These are phyloP conservation scores for Thymus quinquecostatus DNA, from an alignment of 257 asterid species.

Conservation along the genomic window DNA sequence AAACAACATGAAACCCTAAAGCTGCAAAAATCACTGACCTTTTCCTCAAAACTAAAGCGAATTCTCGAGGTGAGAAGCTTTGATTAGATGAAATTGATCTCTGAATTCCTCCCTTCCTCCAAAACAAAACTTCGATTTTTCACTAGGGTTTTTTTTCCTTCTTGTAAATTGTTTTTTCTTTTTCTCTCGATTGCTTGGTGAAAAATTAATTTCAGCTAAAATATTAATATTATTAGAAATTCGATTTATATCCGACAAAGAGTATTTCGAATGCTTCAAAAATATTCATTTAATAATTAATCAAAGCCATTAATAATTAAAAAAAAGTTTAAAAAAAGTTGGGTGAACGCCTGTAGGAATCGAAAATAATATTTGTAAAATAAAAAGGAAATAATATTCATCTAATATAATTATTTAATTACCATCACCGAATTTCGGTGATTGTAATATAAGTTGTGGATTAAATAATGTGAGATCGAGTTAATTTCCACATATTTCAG, in stretches of 20 bases:
- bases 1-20: constrained; percentile 36
- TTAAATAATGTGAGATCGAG: background rate
- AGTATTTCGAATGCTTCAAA: constrained; percentile 41
- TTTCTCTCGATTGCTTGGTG: constrained; percentile 44
- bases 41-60: constrained; percentile 41
- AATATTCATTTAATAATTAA: constrained; percentile 30
- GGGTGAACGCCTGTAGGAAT: no score
- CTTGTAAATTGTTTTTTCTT: constrained; percentile 22
- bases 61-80: constrained; percentile 28
- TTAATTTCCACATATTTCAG: no score
- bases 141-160: constrained; percentile 63
- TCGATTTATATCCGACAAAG: constrained; percentile 38
- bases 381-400: no score
- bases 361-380: no score
- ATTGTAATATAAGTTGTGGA: background rate
- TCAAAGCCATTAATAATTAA: constrained; percentile 39
- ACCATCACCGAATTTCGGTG: background rate
- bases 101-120: constrained; percentile 25
- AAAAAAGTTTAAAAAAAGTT: background rate
- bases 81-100: constrained; percentile 39
- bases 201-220: constrained; percentile 35
- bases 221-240: constrained; percentile 28
- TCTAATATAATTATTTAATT: background rate
- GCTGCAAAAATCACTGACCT: constrained; percentile 48
- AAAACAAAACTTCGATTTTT: constrained; percentile 37